A percentile compares a stretch with the other conserved stretches of the same genome.
Conservation (phyloP, 345 rosid genomes). For the Noccaea caerulescens region DNA sequence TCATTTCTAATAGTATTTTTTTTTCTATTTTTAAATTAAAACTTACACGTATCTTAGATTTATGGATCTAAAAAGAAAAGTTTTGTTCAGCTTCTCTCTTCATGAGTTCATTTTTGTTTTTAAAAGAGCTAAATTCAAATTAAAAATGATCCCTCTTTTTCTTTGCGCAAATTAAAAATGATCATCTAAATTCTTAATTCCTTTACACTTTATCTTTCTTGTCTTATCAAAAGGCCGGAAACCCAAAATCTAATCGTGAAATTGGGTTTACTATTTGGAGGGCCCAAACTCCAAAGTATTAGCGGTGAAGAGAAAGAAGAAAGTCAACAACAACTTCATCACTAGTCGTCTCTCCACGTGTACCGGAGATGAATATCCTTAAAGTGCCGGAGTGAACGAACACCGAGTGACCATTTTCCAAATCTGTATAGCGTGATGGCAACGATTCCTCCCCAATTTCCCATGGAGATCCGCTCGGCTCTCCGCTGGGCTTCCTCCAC, state of each 20-base stretch:
- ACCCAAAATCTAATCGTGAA: not conserved
- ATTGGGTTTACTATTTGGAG: not conserved
- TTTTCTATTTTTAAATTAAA: too few relatives aligned
- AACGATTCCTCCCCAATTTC: constrained; percentile 47
- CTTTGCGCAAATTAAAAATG: not conserved
- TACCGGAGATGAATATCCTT: constrained; percentile 15
- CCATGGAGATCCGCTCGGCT: constrained; percentile 59
- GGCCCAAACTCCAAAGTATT: constrained; percentile 37
- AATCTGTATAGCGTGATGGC: constrained; percentile 34
- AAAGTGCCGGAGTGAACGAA: not conserved
- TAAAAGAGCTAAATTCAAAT: too few relatives aligned
- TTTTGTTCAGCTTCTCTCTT: not conserved
- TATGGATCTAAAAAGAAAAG: too few relatives aligned
- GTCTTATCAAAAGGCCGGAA: constrained; percentile 6
- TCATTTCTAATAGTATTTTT: too few relatives aligned
- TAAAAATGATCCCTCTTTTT: too few relatives aligned
- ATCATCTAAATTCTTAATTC: not conserved
- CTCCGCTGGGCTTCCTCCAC: constrained; percentile 52
- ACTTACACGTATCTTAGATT: too few relatives aligned
- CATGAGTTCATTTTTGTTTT: not conserved
- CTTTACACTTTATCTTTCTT: constrained; percentile 5
- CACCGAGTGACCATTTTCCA: constrained; percentile 13
- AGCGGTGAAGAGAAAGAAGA: constrained; percentile 13
- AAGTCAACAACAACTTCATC: constrained; percentile 14
- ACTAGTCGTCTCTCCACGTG: constrained; percentile 44